Evolutionary conservation across 1,284 basidiomycete species (phyloP), one percentile per base, ranked within the genome.

Genomic region (Clitocybe nebularis): DNA sequence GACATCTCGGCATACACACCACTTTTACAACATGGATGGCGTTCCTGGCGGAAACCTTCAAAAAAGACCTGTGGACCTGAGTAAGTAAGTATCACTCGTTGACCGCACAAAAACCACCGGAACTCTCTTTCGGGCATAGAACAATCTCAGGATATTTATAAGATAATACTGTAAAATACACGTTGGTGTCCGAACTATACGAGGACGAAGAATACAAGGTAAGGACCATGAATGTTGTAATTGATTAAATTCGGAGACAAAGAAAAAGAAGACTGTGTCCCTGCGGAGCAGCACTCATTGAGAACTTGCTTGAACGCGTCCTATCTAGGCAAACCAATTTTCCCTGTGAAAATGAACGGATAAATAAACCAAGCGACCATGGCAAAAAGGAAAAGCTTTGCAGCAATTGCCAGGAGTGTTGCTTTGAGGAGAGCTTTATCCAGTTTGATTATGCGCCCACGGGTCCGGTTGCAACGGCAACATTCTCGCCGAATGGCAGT

Each of bases 401-500:
- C 45, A 47, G 35, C 41, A 48, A 42, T 46, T 46, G 54, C 47
- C 47, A 41, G 24, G 45, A 24, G 41, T 29, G 36, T 47, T 36
- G 30, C 39, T 47, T 44, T 46, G 43, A 29, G 32, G 46, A 10
- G 24, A 32, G 22, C 22, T 39, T 29, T 5, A 36, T 41, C 24
- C 41, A 25, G 29, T 56, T 54, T 64, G 74, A 82, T 75, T 72
- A 74, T 23, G 69, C 74, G 36, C 66, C 66, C 36, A 76, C 60
- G 19, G 67, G 62, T 40, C 74, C 69, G 40, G 79, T 71, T 44
- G 74, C 69, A 40, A 84, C 67, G 41, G 76, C 68, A 47, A 78
- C 70, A 51, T 77, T 81, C 60, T 88, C 84, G 49, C 74, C 74
- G 48, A 79, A 76, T 9, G 81, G 72, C 41, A 83, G 59, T 57